Evolutionary conservation across 352 stramenopile species (phyloP), one percentile per base, ranked within the genome.

Genomic region (Elongisporangium undulatum): DNA sequence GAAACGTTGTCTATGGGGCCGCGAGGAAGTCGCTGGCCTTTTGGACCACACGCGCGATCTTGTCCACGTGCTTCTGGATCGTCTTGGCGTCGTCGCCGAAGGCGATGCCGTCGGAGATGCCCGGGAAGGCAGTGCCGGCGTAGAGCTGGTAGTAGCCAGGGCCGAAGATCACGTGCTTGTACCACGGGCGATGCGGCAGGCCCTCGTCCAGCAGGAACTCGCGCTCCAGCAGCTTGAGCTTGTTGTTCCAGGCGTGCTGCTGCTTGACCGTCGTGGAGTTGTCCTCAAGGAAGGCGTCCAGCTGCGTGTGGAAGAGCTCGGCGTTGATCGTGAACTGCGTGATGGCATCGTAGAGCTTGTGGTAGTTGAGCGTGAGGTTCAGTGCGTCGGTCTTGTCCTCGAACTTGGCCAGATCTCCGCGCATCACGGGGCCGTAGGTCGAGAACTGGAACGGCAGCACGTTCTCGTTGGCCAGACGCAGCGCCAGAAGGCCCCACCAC

Each of bases 401-500:
- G 17, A 62, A 59, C 3, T 19, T 41, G 3, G 21, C 48, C 13
- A 82, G 57, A 56, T 77, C 72, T 20, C 41, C 62, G 23, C 56
- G 38, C 54, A 82, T 67, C n/a, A 72, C 72, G 15, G 49, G 34
- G 15, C 56, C 69, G 54, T 82, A 69, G 12, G 59, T 61, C 55
- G 60, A 57, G 26, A 61, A 71, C 41, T 79, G 57, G 53, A 83
- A 66, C 49, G 71, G 64, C 15, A 83, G 58, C 6, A 79, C 51
- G n/a, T 63, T 21, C 6, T 57, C 58, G n/a, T 78, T 61, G 10
- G 78, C 72, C 13, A 88, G 62, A 0, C 68, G 64, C 13, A 87
- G 59, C 4, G 65, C 64, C 22, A 87, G 24, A 13, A 83, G 38
- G 1, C 66, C 69, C 65, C 77, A 82, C 49, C 83, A 71, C 13